Percentiles rank a stretch among this genome's conserved stretches.
phyloP scores from a whole-genome alignment of 2,329 filamentous ascomycete species.

The Alternaria ventricosa region DNA sequence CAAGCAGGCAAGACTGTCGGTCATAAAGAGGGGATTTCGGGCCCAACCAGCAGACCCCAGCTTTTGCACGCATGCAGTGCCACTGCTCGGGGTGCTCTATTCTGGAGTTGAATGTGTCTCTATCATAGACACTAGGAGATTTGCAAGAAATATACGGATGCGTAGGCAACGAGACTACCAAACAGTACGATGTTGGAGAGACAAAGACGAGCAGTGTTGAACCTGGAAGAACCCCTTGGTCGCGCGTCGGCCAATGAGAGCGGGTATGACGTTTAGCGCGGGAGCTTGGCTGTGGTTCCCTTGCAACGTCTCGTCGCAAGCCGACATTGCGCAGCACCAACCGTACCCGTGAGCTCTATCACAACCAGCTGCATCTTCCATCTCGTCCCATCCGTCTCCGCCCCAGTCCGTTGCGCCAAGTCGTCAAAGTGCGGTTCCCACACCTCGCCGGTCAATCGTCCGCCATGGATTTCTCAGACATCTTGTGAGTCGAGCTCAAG shows the following conservation, averaged over 20 bases:
- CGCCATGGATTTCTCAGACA: constrained; percentile 87
- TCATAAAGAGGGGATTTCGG: fast-evolving
- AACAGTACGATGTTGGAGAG: neutral
- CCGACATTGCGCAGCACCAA: constrained; percentile 19
- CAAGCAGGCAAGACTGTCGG: neutral
- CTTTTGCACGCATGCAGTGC: neutral
- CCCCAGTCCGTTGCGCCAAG: constrained; percentile 1
- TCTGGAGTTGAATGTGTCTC: too few species aligned
- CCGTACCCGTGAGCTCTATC: constrained; percentile 9
- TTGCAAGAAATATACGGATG: neutral
- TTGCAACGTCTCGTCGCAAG: constrained; percentile 14
- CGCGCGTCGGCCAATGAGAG: constrained; percentile 12
- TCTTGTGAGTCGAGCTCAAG: constrained; percentile 70
- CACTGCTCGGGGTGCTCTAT: neutral
- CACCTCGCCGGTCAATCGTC: constrained; percentile 35
- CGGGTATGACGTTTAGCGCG: constrained; percentile 18
- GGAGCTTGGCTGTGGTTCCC: constrained; percentile 10
- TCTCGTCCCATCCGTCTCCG: constrained; percentile 6
- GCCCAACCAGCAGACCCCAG: neutral
- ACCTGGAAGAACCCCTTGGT: constrained; percentile 2
- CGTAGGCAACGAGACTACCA: neutral
- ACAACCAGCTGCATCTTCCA: constrained; percentile 2
- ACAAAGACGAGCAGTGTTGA: neutral
- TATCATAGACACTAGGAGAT: too few species aligned
- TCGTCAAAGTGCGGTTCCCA: constrained; percentile 45